These are phyloP conservation scores for Triglochin maritima DNA, from an alignment of 106 monocot species.

Conservation along the genomic window DNA sequence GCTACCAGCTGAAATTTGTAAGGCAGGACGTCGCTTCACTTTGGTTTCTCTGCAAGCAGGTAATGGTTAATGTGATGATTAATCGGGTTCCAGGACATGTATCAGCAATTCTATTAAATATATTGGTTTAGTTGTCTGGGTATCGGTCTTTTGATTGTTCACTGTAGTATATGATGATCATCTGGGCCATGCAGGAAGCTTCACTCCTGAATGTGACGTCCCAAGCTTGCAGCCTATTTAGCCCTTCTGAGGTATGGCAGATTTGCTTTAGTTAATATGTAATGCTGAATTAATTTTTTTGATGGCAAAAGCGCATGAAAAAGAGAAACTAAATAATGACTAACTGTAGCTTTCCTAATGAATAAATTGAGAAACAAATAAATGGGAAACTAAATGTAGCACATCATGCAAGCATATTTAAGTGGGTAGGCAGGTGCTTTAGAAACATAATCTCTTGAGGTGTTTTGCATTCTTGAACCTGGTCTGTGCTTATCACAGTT, in stretches of 20 bases:
- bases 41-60: slow-evolving; percentile 99
- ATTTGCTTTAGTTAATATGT: neutral
- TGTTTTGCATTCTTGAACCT: too few relatives aligned
- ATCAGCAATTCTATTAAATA: neutral
- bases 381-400: too few relatives aligned
- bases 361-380: too few relatives aligned
- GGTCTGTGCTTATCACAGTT: too few relatives aligned
- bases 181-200: slow-evolving; percentile 62
- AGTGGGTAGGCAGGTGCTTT: too few relatives aligned
- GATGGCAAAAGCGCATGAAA: too few relatives aligned
- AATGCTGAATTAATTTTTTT: neutral
- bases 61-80: slow-evolving; percentile 4
- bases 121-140: neutral
- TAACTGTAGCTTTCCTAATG: too few relatives aligned
- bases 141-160: too few relatives aligned
- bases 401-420: too few relatives aligned
- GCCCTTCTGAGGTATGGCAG: slow-evolving; percentile 49
- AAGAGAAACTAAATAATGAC: too few relatives aligned
- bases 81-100: neutral
- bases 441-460: too few relatives aligned
- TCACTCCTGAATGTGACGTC: slow-evolving; percentile 76
- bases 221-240: slow-evolving; percentile 93
- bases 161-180: too few relatives aligned
- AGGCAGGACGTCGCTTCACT: slow-evolving; percentile 69
- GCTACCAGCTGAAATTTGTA: slow-evolving; percentile 65